Evolutionary conservation across 2,329 filamentous ascomycete species (phyloP).

Genomic region (Chaetomium sp.): DNA sequence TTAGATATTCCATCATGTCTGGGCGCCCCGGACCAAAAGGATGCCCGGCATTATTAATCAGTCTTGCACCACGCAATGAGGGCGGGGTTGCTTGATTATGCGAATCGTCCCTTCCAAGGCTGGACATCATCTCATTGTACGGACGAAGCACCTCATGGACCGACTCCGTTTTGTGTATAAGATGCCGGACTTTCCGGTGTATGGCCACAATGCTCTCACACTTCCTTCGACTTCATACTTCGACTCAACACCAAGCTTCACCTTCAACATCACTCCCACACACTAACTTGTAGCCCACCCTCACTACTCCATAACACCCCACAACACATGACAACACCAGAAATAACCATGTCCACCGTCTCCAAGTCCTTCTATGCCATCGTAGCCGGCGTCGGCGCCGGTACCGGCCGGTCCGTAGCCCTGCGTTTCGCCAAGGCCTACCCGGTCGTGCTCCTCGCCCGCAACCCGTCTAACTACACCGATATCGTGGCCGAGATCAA

Average conservation of each 20-base stretch:
- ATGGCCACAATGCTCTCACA: too few relatives aligned
- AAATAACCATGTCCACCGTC: constrained; percentile 16
- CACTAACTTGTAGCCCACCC: neutral
- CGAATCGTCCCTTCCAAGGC: neutral
- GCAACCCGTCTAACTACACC: constrained; percentile 58
- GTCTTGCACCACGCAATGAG: neutral
- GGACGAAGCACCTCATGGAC: neutral
- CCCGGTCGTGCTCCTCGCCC: constrained; percentile 68
- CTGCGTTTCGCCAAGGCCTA: constrained; percentile 58
- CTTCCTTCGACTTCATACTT: too few relatives aligned
- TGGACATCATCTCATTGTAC: neutral
- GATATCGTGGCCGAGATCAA: constrained; percentile 65
- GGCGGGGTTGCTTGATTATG: neutral
- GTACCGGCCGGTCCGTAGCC: constrained; percentile 46
- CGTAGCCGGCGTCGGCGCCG: constrained; percentile 65
- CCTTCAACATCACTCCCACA: neutral
- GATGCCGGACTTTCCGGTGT: too few relatives aligned
- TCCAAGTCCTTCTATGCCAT: constrained; percentile 52
- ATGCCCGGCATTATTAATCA: constrained; percentile 1
- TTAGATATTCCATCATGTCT: neutral
- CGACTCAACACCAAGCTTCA: too few relatives aligned
- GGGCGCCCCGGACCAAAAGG: neutral
- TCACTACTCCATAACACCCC: neutral
- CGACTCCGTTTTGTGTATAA: too few relatives aligned
- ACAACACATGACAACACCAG: neutral